These are phyloP conservation scores for Talaromyces atroroseus DNA, from an alignment of 2,329 filamentous ascomycete species.

Conservation along the genomic window DNA sequence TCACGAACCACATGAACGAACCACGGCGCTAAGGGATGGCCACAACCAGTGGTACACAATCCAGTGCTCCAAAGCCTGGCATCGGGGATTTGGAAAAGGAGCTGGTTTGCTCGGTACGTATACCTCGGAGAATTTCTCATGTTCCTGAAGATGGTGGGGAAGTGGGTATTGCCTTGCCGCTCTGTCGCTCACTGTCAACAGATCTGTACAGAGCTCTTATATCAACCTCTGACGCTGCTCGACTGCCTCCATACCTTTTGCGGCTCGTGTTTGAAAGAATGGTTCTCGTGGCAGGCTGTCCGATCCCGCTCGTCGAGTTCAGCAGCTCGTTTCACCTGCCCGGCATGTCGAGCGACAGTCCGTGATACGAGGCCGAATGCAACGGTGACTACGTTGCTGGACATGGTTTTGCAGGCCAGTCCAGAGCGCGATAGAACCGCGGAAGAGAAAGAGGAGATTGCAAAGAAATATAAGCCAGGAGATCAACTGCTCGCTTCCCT, in stretches of 20 bases:
- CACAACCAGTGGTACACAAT: constrained; percentile 6
- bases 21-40: constrained; percentile 8
- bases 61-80: constrained; percentile 14
- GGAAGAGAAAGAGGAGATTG: constrained; percentile 71
- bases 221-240: constrained; percentile 82
- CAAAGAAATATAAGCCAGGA: constrained; percentile 69
- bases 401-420: constrained; percentile 78
- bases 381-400: constrained; percentile 79
- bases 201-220: constrained; percentile 96
- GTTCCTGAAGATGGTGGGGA: constrained; percentile 8
- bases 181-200: constrained; percentile 33
- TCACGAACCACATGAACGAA: neutral
- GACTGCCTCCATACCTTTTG: constrained; percentile 96
- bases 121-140: constrained; percentile 13
- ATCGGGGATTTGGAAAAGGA: constrained; percentile 77
- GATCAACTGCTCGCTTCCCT: constrained; percentile 67
- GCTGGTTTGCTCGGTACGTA: constrained; percentile 84
- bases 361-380: constrained; percentile 86
- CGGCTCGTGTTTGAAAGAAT: constrained; percentile 90
- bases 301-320: constrained; percentile 45
- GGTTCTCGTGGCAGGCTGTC: constrained; percentile 77
- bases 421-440: constrained; percentile 66
- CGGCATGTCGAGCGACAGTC: constrained; percentile 81
- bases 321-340: constrained; percentile 70
- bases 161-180: neutral